phyloP scores from a whole-genome alignment of 2,329 filamentous ascomycete genomes.

The Polychaeton citri region DNA sequence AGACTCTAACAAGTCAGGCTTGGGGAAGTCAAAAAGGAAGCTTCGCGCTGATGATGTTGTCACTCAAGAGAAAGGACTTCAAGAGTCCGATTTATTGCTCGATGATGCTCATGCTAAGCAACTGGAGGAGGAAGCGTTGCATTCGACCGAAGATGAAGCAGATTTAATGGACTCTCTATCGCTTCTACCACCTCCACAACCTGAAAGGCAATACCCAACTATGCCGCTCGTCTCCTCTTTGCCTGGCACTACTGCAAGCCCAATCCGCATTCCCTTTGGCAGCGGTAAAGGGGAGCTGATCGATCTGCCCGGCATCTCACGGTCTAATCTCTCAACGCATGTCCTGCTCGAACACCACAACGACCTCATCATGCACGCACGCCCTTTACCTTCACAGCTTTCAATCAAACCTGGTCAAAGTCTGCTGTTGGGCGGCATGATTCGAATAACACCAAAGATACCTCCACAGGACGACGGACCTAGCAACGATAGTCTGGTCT shows the following conservation, averaged over 20 bases:
- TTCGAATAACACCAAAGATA: constrained; percentile 64
- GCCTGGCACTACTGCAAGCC: constrained; percentile 87
- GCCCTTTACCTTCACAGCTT: constrained; percentile 59
- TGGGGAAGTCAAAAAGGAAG: not conserved
- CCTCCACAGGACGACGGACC: constrained; percentile 32
- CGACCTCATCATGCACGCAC: constrained; percentile 64
- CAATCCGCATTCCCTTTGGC: constrained; percentile 85
- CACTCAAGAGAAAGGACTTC: not conserved
- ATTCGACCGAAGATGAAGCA: constrained; percentile 15
- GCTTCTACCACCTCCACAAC: constrained; percentile 63
- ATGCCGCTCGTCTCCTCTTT: constrained; percentile 80
- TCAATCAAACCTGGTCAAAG: constrained; percentile 65
- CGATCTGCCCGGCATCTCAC: constrained; percentile 74
- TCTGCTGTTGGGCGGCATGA: constrained; percentile 64
- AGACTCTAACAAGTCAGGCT: not conserved
- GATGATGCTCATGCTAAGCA: not conserved
- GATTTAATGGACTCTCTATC: constrained; percentile 8
- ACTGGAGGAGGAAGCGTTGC: constrained; percentile 5
- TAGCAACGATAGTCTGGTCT: constrained; percentile 30
- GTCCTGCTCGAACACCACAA: constrained; percentile 53
- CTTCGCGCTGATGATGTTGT: not conserved
- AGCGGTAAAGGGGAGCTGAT: constrained; percentile 79
- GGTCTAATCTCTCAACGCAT: constrained; percentile 58
- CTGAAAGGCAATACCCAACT: constrained; percentile 60
- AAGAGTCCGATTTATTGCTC: not conserved